These are phyloP conservation scores for Acmispon strigosus DNA, from an alignment of 306 rosid species.

Conservation along the genomic window DNA sequence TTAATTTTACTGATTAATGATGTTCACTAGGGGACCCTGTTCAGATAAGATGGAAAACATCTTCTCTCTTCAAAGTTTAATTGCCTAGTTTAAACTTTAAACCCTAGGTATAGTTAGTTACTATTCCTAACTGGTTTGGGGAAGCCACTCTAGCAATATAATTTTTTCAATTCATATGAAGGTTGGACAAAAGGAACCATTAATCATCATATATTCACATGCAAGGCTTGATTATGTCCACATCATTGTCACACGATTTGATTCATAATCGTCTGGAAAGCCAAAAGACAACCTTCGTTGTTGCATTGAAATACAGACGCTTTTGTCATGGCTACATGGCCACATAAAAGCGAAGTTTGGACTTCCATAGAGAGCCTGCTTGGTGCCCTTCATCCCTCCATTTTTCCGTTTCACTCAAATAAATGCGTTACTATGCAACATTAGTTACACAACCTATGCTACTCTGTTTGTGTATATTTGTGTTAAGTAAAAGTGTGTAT, in stretches of 20 bases:
- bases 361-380: too few relatives aligned
- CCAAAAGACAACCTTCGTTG: background rate
- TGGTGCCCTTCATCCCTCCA: too few relatives aligned
- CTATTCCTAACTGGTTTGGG: background rate
- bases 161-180: background rate
- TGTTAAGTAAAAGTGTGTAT: too few relatives aligned
- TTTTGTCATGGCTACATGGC: background rate
- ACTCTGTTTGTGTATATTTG: too few relatives aligned
- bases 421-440: too few relatives aligned
- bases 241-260: constrained; percentile 5
- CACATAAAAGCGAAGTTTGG: background rate
- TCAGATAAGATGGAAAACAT: background rate
- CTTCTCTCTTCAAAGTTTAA: background rate
- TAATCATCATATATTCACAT: background rate
- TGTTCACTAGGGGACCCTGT: background rate
- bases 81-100: background rate
- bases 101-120: background rate
- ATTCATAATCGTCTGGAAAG: background rate
- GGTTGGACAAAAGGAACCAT: background rate
- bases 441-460: too few relatives aligned
- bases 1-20: constrained; percentile 13
- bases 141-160: background rate
- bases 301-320: background rate
- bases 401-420: too few relatives aligned
- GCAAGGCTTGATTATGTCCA: background rate